A percentile compares a stretch with the other conserved stretches of the same genome.
Conservation (phyloP, 1,284 basidiomycete genomes). For the Cryptococcus sp. region DNA sequence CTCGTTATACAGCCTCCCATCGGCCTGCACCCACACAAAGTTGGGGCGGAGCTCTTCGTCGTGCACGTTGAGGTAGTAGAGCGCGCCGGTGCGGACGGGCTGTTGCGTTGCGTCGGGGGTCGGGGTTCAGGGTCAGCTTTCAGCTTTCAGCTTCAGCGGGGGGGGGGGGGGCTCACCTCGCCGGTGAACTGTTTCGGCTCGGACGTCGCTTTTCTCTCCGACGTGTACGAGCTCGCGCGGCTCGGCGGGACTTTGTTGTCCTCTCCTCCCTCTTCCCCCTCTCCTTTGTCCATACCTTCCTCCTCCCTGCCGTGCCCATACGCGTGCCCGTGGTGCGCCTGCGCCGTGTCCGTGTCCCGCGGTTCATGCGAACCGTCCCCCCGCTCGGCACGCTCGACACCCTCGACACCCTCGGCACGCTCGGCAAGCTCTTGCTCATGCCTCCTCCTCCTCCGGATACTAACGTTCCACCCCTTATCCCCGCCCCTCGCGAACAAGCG, state of each 20-base stretch:
- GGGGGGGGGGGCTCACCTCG: constrained; percentile 53
- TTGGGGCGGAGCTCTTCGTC: constrained; percentile 57
- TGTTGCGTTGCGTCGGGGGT: constrained; percentile 47
- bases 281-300: no score
- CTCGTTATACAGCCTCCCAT: constrained; percentile 74
- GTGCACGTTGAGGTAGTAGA: constrained; percentile 89
- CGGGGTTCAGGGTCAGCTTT: not conserved
- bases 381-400: not conserved
- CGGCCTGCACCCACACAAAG: constrained; percentile 77
- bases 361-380: not conserved
- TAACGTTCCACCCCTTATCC: constrained; percentile 57
- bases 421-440: constrained; percentile 48
- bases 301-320: not conserved
- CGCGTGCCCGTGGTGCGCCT: not conserved
- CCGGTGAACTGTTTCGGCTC: constrained; percentile 28
- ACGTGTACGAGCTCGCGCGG: constrained; percentile 33
- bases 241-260: constrained; percentile 28
- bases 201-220: constrained; percentile 49
- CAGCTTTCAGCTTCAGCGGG: constrained; percentile 9
- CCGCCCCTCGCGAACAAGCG: constrained; percentile 25
- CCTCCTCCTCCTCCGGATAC: constrained; percentile 58
- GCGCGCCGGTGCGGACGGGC: constrained; percentile 73
- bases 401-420: constrained; percentile 14
- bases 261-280: constrained; percentile 2
- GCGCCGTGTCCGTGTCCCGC: not conserved